These are phyloP conservation scores for Hexamita inflata DNA, from an alignment of 208 protist genomes.

Conservation along the genomic window DNA sequence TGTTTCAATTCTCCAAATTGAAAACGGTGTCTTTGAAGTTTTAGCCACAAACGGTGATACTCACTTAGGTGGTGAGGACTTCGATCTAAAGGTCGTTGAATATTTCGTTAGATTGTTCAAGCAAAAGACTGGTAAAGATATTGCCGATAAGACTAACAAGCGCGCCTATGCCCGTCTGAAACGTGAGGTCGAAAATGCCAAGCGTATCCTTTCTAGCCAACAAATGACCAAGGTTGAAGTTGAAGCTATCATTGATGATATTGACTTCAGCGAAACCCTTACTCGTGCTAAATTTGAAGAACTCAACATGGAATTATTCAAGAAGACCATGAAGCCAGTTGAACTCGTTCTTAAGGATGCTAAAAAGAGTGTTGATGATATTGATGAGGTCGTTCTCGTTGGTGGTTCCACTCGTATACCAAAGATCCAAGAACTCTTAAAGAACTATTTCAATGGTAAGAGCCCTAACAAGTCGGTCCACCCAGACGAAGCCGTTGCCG, in stretches of 20 bases:
- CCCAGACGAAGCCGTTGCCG: constrained; percentile 42
- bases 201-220: constrained; percentile 33
- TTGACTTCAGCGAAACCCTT: constrained; percentile 37
- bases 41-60: constrained; percentile 94
- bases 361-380: constrained; percentile 25
- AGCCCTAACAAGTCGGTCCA: constrained; percentile 40
- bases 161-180: neutral
- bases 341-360: constrained; percentile 60
- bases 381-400: constrained; percentile 43
- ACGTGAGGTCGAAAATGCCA: constrained; percentile 33
- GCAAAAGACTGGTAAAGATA: constrained; percentile 1
- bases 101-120: constrained; percentile 24
- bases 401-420: constrained; percentile 43
- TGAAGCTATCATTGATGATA: constrained; percentile 36
- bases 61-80: constrained; percentile 91
- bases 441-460: constrained; percentile 35
- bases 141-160: neutral
- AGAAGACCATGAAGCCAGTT: constrained; percentile 74
- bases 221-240: constrained; percentile 23
- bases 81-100: constrained; percentile 32
- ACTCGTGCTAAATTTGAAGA: constrained; percentile 48
- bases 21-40: constrained; percentile 94
- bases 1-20: constrained; percentile 94
- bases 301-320: constrained; percentile 61
- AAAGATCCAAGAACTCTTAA: constrained; percentile 29